Percentiles rank a stretch among this genome's conserved stretches.
phyloP scores from a whole-genome alignment of 805 yeast species.

The Wickerhamiella azymoides region DNA sequence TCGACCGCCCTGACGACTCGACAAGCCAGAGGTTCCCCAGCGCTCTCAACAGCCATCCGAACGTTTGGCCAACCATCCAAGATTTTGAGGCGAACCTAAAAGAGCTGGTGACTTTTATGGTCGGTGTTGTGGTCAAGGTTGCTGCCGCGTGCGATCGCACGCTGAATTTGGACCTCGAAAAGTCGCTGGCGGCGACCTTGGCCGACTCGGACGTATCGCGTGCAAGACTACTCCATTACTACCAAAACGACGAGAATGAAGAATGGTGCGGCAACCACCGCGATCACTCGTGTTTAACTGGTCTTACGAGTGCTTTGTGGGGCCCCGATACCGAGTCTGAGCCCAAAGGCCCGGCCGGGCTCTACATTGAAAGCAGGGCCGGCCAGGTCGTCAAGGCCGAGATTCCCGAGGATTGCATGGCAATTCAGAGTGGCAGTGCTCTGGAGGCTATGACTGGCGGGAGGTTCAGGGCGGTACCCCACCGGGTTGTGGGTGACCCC shows the following conservation, averaged over 20 bases:
- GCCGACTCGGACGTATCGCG: slow-evolving; percentile 39
- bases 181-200: slow-evolving; percentile 34
- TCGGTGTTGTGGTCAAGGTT: slow-evolving; percentile 35
- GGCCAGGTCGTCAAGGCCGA: slow-evolving; percentile 35
- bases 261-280: slow-evolving; percentile 52
- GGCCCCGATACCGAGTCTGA: slow-evolving; percentile 20
- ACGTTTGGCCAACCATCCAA: slow-evolving; percentile 37
- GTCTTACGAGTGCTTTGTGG: slow-evolving; percentile 41
- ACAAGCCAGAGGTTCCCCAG: slow-evolving; percentile 22
- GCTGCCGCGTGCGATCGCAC: slow-evolving; percentile 39
- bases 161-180: slow-evolving; percentile 2
- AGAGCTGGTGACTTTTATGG: slow-evolving; percentile 31
- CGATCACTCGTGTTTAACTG: slow-evolving; percentile 49
- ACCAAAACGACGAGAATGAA: slow-evolving; percentile 24
- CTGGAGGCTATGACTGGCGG: slow-evolving; percentile 37
- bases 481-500: slow-evolving; percentile 29
- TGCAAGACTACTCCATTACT: slow-evolving; percentile 45
- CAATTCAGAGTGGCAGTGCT: slow-evolving; percentile 49
- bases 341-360: slow-evolving; percentile 35
- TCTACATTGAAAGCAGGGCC: slow-evolving; percentile 35
- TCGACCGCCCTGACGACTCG: slow-evolving; percentile 33
- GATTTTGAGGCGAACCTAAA: slow-evolving; percentile 19
- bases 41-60: slow-evolving; percentile 34
- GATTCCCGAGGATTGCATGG: slow-evolving; percentile 42
- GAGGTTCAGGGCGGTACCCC: slow-evolving; percentile 44